Percentiles rank a stretch among this genome's conserved stretches.
phyloP scores from a whole-genome alignment of 2,329 filamentous ascomycete genomes.

The Boeremia exigua region DNA sequence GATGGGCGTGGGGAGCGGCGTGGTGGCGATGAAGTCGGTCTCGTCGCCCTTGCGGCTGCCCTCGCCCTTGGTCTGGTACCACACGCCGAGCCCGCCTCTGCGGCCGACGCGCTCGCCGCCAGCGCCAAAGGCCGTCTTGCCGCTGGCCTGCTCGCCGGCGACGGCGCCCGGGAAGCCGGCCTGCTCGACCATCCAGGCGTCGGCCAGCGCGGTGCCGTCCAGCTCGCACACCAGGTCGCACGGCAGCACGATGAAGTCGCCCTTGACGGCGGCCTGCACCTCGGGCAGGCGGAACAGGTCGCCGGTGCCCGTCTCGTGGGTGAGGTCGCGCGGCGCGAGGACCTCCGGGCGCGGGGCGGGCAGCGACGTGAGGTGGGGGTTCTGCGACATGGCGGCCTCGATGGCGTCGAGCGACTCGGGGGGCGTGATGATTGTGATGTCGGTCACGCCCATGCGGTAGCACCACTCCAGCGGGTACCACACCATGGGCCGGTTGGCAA shows the following conservation, averaged over 20 bases:
- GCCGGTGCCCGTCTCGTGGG: slow-evolving; percentile 86
- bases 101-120: slow-evolving; percentile 64
- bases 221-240: slow-evolving; percentile 94
- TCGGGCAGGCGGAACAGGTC: slow-evolving; percentile 86
- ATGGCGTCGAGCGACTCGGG: slow-evolving; percentile 68
- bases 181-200: slow-evolving; percentile 90
- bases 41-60: slow-evolving; percentile 86
- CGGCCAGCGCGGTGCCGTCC: slow-evolving; percentile 79
- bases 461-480: slow-evolving; percentile 90
- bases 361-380: slow-evolving; percentile 76
- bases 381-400: slow-evolving; percentile 73
- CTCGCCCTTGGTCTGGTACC: slow-evolving; percentile 84
- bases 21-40: slow-evolving; percentile 87
- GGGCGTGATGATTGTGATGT: slow-evolving; percentile 64
- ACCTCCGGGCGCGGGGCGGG: slow-evolving; percentile 76
- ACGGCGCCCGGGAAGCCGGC: slow-evolving; percentile 69
- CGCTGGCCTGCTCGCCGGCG: slow-evolving; percentile 54
- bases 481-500: slow-evolving; percentile 86
- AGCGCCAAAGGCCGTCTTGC: slow-evolving; percentile 55
- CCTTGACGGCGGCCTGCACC: slow-evolving; percentile 76
- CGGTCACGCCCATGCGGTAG: slow-evolving; percentile 78
- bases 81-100: slow-evolving; percentile 85
- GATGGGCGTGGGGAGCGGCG: slow-evolving; percentile 66
- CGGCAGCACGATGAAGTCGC: slow-evolving; percentile 88
- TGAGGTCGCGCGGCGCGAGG: slow-evolving; percentile 75